These are phyloP conservation scores for Phytophthora multivora DNA, from an alignment of 352 stramenopile genomes.

Conservation along the genomic window DNA sequence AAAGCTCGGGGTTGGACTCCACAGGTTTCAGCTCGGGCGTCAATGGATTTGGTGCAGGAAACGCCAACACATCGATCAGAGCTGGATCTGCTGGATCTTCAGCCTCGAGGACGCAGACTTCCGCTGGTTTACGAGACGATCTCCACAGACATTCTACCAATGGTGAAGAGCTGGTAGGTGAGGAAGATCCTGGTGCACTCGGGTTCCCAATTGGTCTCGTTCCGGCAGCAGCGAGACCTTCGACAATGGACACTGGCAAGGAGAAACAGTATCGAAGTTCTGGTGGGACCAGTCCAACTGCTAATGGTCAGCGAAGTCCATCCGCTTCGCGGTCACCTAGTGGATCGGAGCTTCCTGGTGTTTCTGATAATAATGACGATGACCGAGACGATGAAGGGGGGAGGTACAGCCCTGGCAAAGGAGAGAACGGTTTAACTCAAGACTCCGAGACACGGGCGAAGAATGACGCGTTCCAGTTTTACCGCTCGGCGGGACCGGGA, in stretches of 20 bases:
- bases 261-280: conserved; percentile 34
- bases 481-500: conserved; percentile 53
- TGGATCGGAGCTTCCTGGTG: conserved; percentile 17
- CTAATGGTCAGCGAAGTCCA: conserved; percentile 40
- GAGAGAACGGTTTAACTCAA: neutral
- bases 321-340: conserved; percentile 33
- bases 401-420: conserved; percentile 6
- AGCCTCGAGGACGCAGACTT: conserved; percentile 54
- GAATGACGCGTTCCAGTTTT: conserved; percentile 78
- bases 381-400: conserved; percentile 29
- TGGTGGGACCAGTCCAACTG: conserved; percentile 5
- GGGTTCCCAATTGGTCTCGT: conserved; percentile 71
- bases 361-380: conserved; percentile 34
- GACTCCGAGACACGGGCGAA: conserved; percentile 39
- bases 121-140: conserved; percentile 49
- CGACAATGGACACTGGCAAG: conserved; percentile 65
- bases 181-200: conserved; percentile 55
- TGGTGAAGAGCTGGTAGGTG: conserved; percentile 52
- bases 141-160: conserved; percentile 35
- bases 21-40: neutral
- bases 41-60: conserved; percentile 8
- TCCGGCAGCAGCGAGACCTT: conserved; percentile 54
- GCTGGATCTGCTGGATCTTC: conserved; percentile 56
- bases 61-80: conserved; percentile 36
- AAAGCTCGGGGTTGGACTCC: conserved; percentile 47